These are phyloP conservation scores for Sergeia podlipaevii DNA, from an alignment of 208 protist species.

Conservation along the genomic window DNA sequence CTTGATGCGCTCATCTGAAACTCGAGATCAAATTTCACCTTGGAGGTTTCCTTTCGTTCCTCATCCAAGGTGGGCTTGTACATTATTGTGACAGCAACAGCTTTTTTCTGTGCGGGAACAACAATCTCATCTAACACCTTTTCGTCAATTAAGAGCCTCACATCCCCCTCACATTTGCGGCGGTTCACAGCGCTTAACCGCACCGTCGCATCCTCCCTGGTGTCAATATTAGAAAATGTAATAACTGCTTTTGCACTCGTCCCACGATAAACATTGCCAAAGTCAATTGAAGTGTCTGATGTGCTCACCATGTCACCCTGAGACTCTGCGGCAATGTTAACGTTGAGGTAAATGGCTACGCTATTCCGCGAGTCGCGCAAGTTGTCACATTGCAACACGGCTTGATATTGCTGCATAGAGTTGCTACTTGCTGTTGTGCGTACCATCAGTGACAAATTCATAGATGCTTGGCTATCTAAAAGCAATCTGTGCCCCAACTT, in stretches of 20 bases:
- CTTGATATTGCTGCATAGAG: slow-evolving; percentile 37
- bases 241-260: slow-evolving; percentile 36
- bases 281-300: slow-evolving; percentile 50
- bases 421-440: slow-evolving; percentile 29
- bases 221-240: slow-evolving; percentile 37
- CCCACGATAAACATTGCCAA: slow-evolving; percentile 81
- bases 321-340: slow-evolving; percentile 58
- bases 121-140: slow-evolving; percentile 49
- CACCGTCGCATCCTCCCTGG: slow-evolving; percentile 48
- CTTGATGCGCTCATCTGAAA: slow-evolving; percentile 30
- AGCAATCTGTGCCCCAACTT: slow-evolving; percentile 58
- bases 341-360: slow-evolving; percentile 54
- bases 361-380: slow-evolving; percentile 65
- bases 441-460: slow-evolving; percentile 74
- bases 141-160: slow-evolving; percentile 53
- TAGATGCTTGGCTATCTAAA: slow-evolving; percentile 61
- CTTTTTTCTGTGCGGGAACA: slow-evolving; percentile 41
- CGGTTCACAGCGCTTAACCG: slow-evolving; percentile 35
- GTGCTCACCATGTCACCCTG: slow-evolving; percentile 62
- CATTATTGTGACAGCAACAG: slow-evolving; percentile 30
- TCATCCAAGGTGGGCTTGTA: slow-evolving; percentile 55
- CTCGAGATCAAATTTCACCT: slow-evolving; percentile 75
- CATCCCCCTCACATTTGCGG: slow-evolving; percentile 42
- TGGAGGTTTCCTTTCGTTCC: slow-evolving; percentile 45
- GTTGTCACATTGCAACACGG: slow-evolving; percentile 82